These are phyloP conservation scores for Zygnema cylindricum DNA, from an alignment of 139 green algal genomes.

Conservation along the genomic window DNA sequence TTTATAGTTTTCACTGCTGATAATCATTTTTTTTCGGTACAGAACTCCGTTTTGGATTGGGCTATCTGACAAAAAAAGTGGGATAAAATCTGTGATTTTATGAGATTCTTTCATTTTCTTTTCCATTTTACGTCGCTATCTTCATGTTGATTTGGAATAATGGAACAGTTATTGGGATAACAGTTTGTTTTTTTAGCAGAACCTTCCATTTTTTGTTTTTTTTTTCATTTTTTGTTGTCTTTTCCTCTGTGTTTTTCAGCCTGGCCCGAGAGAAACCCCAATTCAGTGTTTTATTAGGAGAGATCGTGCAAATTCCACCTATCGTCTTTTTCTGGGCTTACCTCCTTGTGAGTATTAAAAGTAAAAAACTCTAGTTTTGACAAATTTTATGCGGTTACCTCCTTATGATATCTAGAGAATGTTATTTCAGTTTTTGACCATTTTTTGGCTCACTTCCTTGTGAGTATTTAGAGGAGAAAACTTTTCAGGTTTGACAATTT, in stretches of 20 bases:
- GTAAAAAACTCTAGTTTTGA: neutral
- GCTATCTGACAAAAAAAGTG: too few relatives aligned
- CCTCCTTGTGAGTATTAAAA: constrained; percentile 32
- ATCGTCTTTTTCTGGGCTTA: constrained; percentile 44
- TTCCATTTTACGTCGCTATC: too few relatives aligned
- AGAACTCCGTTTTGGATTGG: too few relatives aligned
- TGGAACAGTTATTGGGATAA: neutral
- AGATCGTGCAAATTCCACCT: constrained; percentile 36
- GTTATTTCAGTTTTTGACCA: neutral
- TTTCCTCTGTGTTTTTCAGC: too few relatives aligned
- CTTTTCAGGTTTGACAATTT: neutral
- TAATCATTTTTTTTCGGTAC: too few relatives aligned
- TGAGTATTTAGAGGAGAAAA: neutral
- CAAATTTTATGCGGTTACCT: neutral
- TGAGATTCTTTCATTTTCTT: too few relatives aligned
- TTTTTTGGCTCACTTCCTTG: neutral
- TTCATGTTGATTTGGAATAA: too few relatives aligned
- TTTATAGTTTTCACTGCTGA: too few relatives aligned
- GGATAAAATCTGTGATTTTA: too few relatives aligned
- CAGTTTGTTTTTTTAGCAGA: neutral
- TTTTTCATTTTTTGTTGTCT: too few relatives aligned
- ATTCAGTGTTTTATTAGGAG: constrained; percentile 49
- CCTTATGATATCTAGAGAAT: neutral
- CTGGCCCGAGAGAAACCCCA: constrained; percentile 28
- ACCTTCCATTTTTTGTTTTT: too few relatives aligned